These are phyloP conservation scores for Pseudogymnoascus sp. DNA, from an alignment of 2,329 filamentous ascomycete genomes.

Conservation along the genomic window DNA sequence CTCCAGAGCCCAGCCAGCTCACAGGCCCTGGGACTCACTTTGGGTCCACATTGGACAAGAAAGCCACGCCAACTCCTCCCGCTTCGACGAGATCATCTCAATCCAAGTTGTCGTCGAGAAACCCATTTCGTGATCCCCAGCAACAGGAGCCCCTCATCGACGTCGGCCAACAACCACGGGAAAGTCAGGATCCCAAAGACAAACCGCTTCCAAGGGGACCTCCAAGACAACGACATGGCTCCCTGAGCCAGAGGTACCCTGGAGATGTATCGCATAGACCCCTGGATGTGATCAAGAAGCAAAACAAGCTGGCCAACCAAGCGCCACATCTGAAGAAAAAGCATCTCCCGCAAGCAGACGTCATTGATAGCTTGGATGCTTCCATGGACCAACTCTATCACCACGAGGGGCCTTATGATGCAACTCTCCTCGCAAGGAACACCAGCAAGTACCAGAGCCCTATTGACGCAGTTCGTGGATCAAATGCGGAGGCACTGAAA, in stretches of 20 bases:
- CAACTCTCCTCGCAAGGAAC: constrained; percentile 68
- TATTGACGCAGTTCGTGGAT: constrained; percentile 63
- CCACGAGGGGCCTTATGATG: constrained; percentile 86
- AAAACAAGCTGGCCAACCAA: constrained; percentile 57
- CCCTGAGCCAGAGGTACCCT: constrained; percentile 51
- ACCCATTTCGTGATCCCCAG: constrained; percentile 30
- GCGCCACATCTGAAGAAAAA: constrained; percentile 57
- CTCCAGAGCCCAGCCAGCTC: constrained; percentile 58
- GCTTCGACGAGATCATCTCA: constrained; percentile 45
- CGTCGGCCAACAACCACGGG: constrained; percentile 24
- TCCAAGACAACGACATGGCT: constrained; percentile 35
- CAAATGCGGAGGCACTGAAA: constrained; percentile 67
- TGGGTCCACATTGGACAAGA: constrained; percentile 11
- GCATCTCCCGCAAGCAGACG: constrained; percentile 60
- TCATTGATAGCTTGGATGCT: constrained; percentile 71
- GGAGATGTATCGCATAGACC: constrained; percentile 59
- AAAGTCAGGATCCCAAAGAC: constrained; percentile 7
- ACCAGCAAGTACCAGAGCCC: constrained; percentile 54
- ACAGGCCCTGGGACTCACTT: constrained; percentile 53
- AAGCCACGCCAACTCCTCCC: constrained; percentile 40
- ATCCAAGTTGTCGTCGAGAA: constrained; percentile 38
- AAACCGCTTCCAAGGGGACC: constrained; percentile 26
- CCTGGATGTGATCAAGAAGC: constrained; percentile 55
- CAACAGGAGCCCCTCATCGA: constrained; percentile 24
- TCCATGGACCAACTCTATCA: constrained; percentile 63